Evolutionary conservation across 306 rosid genomes (phyloP).

Genomic region (Cotoneaster glaucophyllus): DNA sequence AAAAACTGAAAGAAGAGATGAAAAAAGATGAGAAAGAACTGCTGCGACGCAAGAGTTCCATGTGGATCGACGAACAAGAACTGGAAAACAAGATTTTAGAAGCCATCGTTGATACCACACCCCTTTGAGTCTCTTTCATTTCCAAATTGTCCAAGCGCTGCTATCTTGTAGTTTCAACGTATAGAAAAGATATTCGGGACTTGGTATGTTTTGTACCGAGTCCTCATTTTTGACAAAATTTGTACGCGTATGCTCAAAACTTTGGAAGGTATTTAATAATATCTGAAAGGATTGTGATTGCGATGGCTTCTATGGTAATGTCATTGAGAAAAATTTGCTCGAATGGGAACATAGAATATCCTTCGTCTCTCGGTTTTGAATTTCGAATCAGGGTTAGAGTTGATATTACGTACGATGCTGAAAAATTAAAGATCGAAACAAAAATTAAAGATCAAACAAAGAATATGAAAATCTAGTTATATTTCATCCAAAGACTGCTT

Average conservation of each 20-base stretch:
- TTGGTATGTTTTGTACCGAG: no score
- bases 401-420: no score
- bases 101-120: constrained; percentile 10
- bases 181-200: background rate
- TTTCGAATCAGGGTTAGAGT: no score
- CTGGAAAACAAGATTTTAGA: constrained; percentile 42
- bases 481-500: no score
- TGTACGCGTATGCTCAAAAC: background rate
- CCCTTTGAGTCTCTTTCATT: constrained; percentile 27
- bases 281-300: no score
- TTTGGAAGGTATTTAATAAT: background rate
- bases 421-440: no score
- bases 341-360: background rate
- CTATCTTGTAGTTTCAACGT: background rate
- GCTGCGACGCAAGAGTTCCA: constrained; percentile 47
- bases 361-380: no score
- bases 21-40: constrained; percentile 53
- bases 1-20: constrained; percentile 39
- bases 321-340: background rate
- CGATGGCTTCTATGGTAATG: background rate
- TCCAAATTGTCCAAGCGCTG: background rate
- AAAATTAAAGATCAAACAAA: no score
- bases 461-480: no score
- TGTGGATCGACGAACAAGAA: constrained; percentile 54
- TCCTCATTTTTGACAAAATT: background rate